Evolutionary conservation across 441 rosid species (phyloP).

Genomic region (Bruguiera hainesii): DNA sequence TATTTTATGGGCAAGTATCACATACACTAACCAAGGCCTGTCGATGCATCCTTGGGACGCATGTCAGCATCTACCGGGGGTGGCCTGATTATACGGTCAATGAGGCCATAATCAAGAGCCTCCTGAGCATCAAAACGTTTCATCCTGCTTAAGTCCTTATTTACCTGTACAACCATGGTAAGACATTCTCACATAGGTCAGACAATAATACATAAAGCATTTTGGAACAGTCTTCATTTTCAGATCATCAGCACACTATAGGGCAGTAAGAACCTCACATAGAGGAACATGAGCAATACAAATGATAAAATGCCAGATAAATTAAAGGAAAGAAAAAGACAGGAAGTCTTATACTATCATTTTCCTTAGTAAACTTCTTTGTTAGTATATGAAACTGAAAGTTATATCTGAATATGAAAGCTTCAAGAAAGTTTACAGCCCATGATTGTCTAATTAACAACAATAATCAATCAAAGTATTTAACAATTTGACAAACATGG

Average conservation of each 20-base stretch:
- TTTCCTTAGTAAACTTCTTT: background rate
- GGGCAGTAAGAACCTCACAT: background rate
- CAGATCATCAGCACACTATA: background rate
- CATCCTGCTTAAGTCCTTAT: constrained; percentile 57
- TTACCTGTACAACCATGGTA: constrained; percentile 42
- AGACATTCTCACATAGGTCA: background rate
- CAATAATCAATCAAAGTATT: too few species aligned
- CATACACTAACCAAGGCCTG: constrained; percentile 54
- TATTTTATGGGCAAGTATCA: background rate
- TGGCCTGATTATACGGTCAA: constrained; percentile 67
- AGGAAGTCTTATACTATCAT: background rate
- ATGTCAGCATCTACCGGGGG: constrained; percentile 54
- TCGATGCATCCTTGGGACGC: constrained; percentile 45
- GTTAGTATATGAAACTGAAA: background rate
- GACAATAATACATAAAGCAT: background rate
- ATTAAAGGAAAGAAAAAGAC: background rate
- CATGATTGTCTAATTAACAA: background rate
- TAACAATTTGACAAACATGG: too few species aligned
- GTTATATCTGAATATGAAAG: background rate
- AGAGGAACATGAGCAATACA: background rate
- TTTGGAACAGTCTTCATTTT: too few species aligned
- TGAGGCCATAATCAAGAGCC: constrained; percentile 79
- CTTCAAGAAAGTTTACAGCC: background rate
- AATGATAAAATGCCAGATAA: background rate
- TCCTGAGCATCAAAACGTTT: constrained; percentile 68